Evolutionary conservation across 2,329 filamentous ascomycete species (phyloP), one percentile per base, ranked within the genome.

Genomic region (Colletotrichum magnum): DNA sequence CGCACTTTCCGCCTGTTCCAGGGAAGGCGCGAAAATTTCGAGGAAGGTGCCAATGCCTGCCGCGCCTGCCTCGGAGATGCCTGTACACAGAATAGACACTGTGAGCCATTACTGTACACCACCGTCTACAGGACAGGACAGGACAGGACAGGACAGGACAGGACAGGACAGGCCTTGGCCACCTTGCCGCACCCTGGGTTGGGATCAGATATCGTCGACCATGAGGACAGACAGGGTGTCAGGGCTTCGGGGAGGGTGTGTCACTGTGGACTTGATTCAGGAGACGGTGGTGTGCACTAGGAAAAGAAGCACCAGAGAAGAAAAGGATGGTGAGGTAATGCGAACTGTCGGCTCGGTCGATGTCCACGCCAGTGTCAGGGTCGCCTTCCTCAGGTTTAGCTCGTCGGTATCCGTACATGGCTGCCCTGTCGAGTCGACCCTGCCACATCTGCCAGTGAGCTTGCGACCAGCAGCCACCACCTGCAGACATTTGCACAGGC

Each of bases 261-360:
- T 15, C 15, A 21, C 5, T 10, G 7, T 36, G 10, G 51, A 47
- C 53, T 9, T 45, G 52, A 39, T 57, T 68, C 60, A 51, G 47
- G 50, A 60, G 54, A 69, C 66, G 66, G 66, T 56, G 66, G 66
- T 69, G 61, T 69, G 61, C 36, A 24, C 32, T 56, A 41, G 15
- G 36, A 45, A 69, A 69, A 54, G 48, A 68, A 57, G 50, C 53
- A 64, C 28, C 45, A 47, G 24, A 21, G 9, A 47, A 43, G 45
- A 65, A 48, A 39, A 36, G 47, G 60, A 59, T 64, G 56, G 48
- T 65, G 61, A 69, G 66, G 66, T 69, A 69, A 57, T 69, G 66
- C 32, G 36, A 69, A 69, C 50, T 57, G 60, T 59, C 63, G 62
- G 66, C 52, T 69, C 66, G 62, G 66, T 69, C 66, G 62, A 51